phyloP scores from a whole-genome alignment of 192 early-diverging fungal genomes.

The Coemansia sp. region DNA sequence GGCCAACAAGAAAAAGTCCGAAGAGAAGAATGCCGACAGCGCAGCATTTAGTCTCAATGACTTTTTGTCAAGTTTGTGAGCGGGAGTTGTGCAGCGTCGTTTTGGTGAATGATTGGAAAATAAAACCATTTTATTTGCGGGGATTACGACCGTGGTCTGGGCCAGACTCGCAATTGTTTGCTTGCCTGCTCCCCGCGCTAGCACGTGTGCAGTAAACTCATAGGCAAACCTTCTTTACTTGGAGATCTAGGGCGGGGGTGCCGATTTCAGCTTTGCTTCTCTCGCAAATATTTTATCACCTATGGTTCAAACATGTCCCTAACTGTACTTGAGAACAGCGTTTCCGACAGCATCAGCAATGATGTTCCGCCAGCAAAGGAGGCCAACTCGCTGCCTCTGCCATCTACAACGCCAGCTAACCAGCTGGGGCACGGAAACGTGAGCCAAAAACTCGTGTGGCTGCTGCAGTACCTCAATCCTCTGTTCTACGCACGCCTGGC shows the following conservation, averaged over 20 bases:
- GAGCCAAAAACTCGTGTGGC: constrained; percentile 14
- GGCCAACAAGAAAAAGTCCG: constrained; percentile 40
- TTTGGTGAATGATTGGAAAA: too few relatives aligned
- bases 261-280: too few relatives aligned
- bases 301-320: background rate
- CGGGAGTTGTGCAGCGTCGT: too few relatives aligned
- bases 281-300: background rate
- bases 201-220: too few relatives aligned
- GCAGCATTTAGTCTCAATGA: constrained; percentile 24
- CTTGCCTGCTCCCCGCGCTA: too few relatives aligned
- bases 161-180: too few relatives aligned
- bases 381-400: constrained; percentile 15
- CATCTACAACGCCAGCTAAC: constrained; percentile 22
- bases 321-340: background rate
- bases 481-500: constrained; percentile 43
- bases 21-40: constrained; percentile 12
- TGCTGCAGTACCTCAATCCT: constrained; percentile 45
- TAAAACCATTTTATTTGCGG: too few relatives aligned
- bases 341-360: background rate
- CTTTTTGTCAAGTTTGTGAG: constrained; percentile 31
- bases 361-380: constrained; percentile 7
- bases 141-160: too few relatives aligned
- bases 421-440: constrained; percentile 3
- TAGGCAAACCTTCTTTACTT: too few relatives aligned
- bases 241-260: too few relatives aligned